phyloP scores from a whole-genome alignment of 1,284 basidiomycete species.

The Cryptococcus sp. region DNA sequence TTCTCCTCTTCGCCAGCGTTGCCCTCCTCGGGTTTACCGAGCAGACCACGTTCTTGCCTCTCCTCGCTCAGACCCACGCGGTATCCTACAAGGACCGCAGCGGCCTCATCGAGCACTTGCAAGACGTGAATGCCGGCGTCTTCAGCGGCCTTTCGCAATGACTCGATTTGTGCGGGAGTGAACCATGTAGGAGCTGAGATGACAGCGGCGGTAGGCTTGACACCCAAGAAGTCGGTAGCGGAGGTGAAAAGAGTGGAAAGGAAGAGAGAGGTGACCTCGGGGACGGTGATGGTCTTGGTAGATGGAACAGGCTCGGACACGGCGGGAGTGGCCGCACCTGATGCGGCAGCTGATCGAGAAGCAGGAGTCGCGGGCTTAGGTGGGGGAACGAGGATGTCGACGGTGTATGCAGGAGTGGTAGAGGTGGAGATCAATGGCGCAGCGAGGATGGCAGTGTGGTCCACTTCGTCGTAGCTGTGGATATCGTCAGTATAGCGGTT shows the following conservation, averaged over 20 bases:
- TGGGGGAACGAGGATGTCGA: slow-evolving; percentile 74
- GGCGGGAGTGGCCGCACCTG: slow-evolving; percentile 66
- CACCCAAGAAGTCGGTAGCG: slow-evolving; percentile 89
- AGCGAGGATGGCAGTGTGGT: slow-evolving; percentile 53
- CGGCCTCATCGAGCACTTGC: slow-evolving; percentile 80
- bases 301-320: slow-evolving; percentile 75
- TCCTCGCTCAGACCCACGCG: slow-evolving; percentile 51
- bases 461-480: slow-evolving; percentile 50
- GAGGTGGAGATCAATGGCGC: slow-evolving; percentile 63
- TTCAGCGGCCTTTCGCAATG: slow-evolving; percentile 71
- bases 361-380: slow-evolving; percentile 62
- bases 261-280: slow-evolving; percentile 84
- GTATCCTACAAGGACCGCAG: slow-evolving; percentile 63
- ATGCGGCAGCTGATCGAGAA: slow-evolving; percentile 56
- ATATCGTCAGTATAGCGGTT: neutral
- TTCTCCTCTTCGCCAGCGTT: slow-evolving; percentile 53
- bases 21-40: slow-evolving; percentile 53
- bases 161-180: slow-evolving; percentile 66
- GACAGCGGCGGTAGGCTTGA: slow-evolving; percentile 75
- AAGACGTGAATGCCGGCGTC: slow-evolving; percentile 81
- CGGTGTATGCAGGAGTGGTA: slow-evolving; percentile 81
- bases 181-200: slow-evolving; percentile 81
- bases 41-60: slow-evolving; percentile 48
- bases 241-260: slow-evolving; percentile 80
- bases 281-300: slow-evolving; percentile 75